Conservation (phyloP, 495 filamentous ascomycete genomes). For the Letharia lupina region DNA sequence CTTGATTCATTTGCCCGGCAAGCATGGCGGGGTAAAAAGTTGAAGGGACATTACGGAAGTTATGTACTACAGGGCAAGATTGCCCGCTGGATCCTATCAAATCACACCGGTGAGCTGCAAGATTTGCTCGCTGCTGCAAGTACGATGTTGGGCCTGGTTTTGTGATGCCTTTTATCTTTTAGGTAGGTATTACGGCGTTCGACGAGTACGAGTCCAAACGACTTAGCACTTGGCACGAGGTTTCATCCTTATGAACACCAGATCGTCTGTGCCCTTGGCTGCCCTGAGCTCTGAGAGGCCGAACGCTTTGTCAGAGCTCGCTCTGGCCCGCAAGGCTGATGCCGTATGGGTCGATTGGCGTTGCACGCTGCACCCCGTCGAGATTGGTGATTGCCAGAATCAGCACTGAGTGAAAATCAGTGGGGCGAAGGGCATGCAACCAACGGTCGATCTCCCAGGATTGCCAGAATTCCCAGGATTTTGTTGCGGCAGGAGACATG, state of each 20-base stretch:
- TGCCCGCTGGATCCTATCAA: conserved; percentile 4
- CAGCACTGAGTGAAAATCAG: conserved; percentile 9
- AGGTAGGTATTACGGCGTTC: too few relatives aligned
- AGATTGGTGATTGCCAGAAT: conserved; percentile 5
- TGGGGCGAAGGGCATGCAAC: conserved; percentile 12
- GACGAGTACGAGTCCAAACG: background rate
- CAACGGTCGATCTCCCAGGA: conserved; percentile 16
- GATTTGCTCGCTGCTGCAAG: conserved; percentile 6
- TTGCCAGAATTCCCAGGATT: background rate
- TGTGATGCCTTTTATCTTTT: background rate
- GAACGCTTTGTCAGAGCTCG: background rate
- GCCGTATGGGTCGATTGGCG: background rate
- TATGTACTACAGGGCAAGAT: background rate
- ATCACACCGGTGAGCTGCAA: conserved; percentile 8
- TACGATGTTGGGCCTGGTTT: background rate
- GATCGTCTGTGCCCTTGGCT: conserved; percentile 4
- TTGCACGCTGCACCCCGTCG: conserved; percentile 6
- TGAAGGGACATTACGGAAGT: background rate
- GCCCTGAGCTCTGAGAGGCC: background rate
- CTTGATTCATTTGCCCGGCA: conserved; percentile 28
- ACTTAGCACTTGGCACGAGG: background rate
- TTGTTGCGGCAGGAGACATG: background rate
- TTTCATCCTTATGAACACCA: conserved; percentile 16
- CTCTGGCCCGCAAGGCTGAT: conserved; percentile 4
- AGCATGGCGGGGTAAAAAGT: conserved; percentile 13